phyloP scores from a whole-genome alignment of 2,329 filamentous ascomycete species.

The Nannizzia gypsea region DNA sequence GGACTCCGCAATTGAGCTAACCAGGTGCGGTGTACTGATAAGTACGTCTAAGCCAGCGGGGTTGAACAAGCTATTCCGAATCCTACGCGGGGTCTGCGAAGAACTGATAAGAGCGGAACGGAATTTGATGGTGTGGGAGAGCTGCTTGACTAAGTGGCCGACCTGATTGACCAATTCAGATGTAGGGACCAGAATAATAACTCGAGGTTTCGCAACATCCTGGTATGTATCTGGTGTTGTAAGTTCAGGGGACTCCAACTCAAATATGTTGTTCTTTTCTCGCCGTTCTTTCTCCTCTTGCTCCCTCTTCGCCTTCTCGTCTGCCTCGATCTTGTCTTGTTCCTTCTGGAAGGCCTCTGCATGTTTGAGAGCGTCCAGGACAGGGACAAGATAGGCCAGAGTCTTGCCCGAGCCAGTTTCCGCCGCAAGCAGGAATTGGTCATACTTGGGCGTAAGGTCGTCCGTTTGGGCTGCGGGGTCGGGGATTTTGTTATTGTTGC shows the following conservation, averaged over 20 bases:
- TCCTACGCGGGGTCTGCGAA: constrained; percentile 61
- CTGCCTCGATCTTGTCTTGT: constrained; percentile 42
- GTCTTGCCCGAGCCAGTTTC: constrained; percentile 98
- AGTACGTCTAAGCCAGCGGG: constrained; percentile 72
- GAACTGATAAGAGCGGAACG: constrained; percentile 74
- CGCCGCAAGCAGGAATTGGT: constrained; percentile 72
- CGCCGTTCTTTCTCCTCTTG: constrained; percentile 51
- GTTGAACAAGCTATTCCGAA: constrained; percentile 73
- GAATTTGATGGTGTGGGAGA: constrained; percentile 80
- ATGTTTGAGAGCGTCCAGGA: constrained; percentile 72
- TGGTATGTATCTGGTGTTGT: constrained; percentile 58
- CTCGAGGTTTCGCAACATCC: constrained; percentile 63
- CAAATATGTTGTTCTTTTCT: constrained; percentile 47
- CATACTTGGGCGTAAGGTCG: constrained; percentile 38
- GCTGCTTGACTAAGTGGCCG: constrained; percentile 61
- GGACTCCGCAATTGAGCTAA: constrained; percentile 74
- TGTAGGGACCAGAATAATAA: constrained; percentile 80
- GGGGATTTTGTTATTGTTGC: constrained; percentile 19
- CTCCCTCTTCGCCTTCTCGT: constrained; percentile 41
- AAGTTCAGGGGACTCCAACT: constrained; percentile 49
- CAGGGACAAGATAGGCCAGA: constrained; percentile 76
- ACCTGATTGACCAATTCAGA: constrained; percentile 87
- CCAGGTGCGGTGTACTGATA: constrained; percentile 76
- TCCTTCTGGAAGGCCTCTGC: constrained; percentile 54
- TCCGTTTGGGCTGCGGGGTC: constrained; percentile 16